A percentile compares a stretch with the other conserved stretches of the same genome.
These are phyloP conservation scores for Raphanus raphanistrum DNA, from an alignment of 345 rosid species.

Conservation along the genomic window DNA sequence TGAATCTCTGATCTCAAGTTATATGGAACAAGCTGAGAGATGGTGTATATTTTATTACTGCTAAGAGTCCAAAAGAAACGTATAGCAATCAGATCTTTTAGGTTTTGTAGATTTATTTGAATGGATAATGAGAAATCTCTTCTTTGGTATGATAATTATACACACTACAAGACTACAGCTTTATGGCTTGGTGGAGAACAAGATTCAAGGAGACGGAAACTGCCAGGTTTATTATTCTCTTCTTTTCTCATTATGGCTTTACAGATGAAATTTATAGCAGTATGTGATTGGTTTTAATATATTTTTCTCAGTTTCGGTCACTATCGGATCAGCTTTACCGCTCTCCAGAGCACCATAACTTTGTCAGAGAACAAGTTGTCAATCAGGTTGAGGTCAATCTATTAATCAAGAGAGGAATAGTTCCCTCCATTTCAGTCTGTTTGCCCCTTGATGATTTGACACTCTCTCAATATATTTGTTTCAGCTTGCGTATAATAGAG, in stretches of 20 bases:
- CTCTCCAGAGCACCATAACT: slow-evolving; percentile 67
- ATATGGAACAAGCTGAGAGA: too few species aligned
- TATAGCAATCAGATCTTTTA: too few species aligned
- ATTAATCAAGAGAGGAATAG: background rate
- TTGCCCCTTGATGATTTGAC: background rate
- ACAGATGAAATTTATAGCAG: background rate
- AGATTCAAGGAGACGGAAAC: slow-evolving; percentile 69
- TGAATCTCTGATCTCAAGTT: too few species aligned
- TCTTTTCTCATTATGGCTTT: background rate
- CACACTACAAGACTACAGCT: slow-evolving; percentile 50
- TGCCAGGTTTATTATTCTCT: slow-evolving; percentile 51
- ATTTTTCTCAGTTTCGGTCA: slow-evolving; percentile 64
- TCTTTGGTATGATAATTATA: slow-evolving; percentile 3
- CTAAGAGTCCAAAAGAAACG: too few species aligned
- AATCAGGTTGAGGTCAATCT: slow-evolving; percentile 58
- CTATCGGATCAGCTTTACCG: slow-evolving; percentile 88
- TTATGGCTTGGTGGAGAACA: slow-evolving; percentile 63
- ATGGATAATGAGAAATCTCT: too few species aligned
- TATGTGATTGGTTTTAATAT: slow-evolving; percentile 11
- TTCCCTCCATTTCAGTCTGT: background rate
- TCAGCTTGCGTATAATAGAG: slow-evolving; percentile 45
- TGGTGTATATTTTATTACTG: too few species aligned
- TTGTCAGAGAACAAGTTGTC: slow-evolving; percentile 70
- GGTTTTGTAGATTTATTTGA: too few species aligned
- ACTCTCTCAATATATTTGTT: background rate